Evolutionary conservation across 805 yeast genomes (phyloP).

Genomic region (Nakazawaea ambrosiae): DNA sequence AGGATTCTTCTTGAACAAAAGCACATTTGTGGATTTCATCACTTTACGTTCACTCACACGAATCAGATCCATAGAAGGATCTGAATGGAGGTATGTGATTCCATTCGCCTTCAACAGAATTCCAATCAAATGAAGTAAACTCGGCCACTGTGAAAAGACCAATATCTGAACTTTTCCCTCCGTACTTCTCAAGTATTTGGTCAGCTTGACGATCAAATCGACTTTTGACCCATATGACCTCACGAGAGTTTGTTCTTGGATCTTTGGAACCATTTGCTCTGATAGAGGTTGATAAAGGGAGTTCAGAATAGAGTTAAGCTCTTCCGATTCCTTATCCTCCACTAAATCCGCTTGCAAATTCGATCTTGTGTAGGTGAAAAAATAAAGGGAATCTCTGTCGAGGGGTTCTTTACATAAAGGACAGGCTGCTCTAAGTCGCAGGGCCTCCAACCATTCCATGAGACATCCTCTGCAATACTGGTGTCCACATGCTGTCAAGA

Average conservation of each 20-base stretch:
- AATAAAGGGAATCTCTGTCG: conserved; percentile 47
- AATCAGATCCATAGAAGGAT: conserved; percentile 23
- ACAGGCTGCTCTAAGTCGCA: conserved; percentile 51
- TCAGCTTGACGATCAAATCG: conserved; percentile 72
- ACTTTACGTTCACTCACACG: conserved; percentile 24
- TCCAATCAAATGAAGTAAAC: conserved; percentile 58
- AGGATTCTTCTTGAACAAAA: conserved; percentile 52
- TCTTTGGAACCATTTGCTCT: conserved; percentile 32
- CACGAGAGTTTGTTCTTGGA: conserved; percentile 34
- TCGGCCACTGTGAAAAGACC: conserved; percentile 86
- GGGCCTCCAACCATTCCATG: conserved; percentile 55
- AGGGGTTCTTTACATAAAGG: conserved; percentile 73
- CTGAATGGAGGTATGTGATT: conserved; percentile 51
- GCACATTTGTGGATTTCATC: conserved; percentile 32
- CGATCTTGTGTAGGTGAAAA: conserved; percentile 55
- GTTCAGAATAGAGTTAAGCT: conserved; percentile 27
- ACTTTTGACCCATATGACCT: conserved; percentile 77
- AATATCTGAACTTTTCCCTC: conserved; percentile 72
- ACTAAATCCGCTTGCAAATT: conserved; percentile 42
- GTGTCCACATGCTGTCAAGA: conserved; percentile 88
- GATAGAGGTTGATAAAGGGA: conserved; percentile 42
- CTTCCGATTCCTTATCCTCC: conserved; percentile 9
- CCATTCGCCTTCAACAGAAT: conserved; percentile 56
- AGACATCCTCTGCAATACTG: conserved; percentile 81
- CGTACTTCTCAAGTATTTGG: conserved; percentile 50